phyloP scores from a whole-genome alignment of 2,329 filamentous ascomycete genomes.

The Penicillium sp. region DNA sequence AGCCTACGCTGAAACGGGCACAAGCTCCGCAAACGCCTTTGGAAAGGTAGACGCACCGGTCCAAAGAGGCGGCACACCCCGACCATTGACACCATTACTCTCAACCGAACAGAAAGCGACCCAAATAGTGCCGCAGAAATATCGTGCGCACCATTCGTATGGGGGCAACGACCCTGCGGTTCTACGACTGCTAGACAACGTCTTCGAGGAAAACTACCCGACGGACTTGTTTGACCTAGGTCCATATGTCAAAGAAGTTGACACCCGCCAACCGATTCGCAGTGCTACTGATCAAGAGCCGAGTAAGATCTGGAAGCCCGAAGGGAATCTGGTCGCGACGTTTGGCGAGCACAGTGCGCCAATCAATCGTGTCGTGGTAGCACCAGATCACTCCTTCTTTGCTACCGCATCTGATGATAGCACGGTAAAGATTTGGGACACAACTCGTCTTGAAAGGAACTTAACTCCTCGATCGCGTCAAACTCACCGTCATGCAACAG shows the following conservation, averaged over 20 bases:
- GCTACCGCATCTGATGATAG: slow-evolving; percentile 88
- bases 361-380: slow-evolving; percentile 70
- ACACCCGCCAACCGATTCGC: slow-evolving; percentile 45
- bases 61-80: slow-evolving; percentile 29
- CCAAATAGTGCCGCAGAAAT: slow-evolving; percentile 34
- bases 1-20: slow-evolving; percentile 56
- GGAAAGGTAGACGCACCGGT: slow-evolving; percentile 53
- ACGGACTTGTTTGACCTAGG: slow-evolving; percentile 60
- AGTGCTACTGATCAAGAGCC: slow-evolving; percentile 46
- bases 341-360: slow-evolving; percentile 79
- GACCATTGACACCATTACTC: slow-evolving; percentile 32
- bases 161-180: slow-evolving; percentile 62
- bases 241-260: slow-evolving; percentile 64
- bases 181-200: slow-evolving; percentile 63
- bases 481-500: slow-evolving; percentile 66
- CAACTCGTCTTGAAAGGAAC: slow-evolving; percentile 78
- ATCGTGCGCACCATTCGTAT: slow-evolving; percentile 69
- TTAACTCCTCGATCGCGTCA: slow-evolving; percentile 78
- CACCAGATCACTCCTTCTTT: slow-evolving; percentile 90
- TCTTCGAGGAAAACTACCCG: slow-evolving; percentile 62
- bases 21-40: slow-evolving; percentile 55
- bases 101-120: slow-evolving; percentile 26
- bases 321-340: slow-evolving; percentile 73
- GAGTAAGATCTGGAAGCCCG: slow-evolving; percentile 68
- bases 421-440: slow-evolving; percentile 86